Percentiles rank a stretch among this genome's conserved stretches.
Evolutionary conservation across 2,329 filamentous ascomycete species (phyloP).

Genomic region (Trichoderma sp.): DNA sequence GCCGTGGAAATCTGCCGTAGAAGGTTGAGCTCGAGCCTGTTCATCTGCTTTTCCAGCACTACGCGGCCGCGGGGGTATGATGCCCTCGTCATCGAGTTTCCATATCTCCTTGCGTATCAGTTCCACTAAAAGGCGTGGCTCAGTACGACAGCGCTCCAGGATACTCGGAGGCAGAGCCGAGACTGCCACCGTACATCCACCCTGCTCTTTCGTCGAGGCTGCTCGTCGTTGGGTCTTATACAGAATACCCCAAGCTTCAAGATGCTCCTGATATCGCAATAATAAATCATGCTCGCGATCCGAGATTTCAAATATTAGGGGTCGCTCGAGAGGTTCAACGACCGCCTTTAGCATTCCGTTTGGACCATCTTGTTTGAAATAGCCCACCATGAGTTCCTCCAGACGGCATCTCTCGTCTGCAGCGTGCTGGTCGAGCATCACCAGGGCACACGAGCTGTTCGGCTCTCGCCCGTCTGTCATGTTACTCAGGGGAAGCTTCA

Average conservation of each 20-base stretch:
- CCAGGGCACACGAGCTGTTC: slow-evolving; percentile 50
- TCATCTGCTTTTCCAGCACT: background rate
- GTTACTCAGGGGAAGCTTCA: slow-evolving; percentile 47
- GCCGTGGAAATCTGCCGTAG: slow-evolving; percentile 61
- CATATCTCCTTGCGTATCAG: slow-evolving; percentile 74
- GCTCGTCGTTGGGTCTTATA: slow-evolving; percentile 46
- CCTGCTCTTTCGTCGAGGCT: background rate
- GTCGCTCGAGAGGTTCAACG: slow-evolving; percentile 44
- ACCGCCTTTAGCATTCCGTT: slow-evolving; percentile 23
- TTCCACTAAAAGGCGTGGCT: slow-evolving; percentile 70
- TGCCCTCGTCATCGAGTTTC: slow-evolving; percentile 52
- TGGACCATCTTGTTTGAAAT: slow-evolving; percentile 38
- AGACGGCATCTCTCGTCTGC: slow-evolving; percentile 85
- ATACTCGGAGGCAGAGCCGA: slow-evolving; percentile 67
- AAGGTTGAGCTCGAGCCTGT: slow-evolving; percentile 33
- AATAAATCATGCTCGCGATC: slow-evolving; percentile 60
- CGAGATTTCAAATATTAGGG: slow-evolving; percentile 64
- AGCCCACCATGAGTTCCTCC: slow-evolving; percentile 63
- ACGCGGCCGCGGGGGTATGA: slow-evolving; percentile 1
- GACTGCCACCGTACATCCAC: slow-evolving; percentile 44
- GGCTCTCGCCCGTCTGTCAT: background rate
- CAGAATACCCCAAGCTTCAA: slow-evolving; percentile 71
- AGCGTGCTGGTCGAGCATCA: slow-evolving; percentile 90
- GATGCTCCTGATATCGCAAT: slow-evolving; percentile 49
- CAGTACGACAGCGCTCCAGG: slow-evolving; percentile 67